phyloP scores from a whole-genome alignment of 148 eudicot genomes.

The Talinum fruticosum region DNA sequence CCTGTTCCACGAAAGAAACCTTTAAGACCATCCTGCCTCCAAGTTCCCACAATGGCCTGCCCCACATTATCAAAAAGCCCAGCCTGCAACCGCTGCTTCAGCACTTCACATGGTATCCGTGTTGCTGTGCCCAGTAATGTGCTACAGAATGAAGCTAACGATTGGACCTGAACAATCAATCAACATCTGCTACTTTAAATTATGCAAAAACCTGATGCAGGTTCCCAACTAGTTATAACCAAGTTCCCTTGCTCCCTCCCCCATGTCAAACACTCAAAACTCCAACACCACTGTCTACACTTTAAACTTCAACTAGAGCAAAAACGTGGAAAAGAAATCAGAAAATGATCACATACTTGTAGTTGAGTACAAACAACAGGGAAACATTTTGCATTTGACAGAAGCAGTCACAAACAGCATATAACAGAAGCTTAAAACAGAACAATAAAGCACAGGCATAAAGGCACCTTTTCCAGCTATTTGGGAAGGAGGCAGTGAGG shows the following conservation, averaged over 20 bases:
- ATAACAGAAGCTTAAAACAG: too few relatives aligned
- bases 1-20: neutral
- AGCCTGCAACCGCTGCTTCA: constrained; percentile 95
- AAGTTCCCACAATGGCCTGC: constrained; percentile 50
- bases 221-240: neutral
- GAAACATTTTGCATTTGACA: too few relatives aligned
- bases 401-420: too few relatives aligned
- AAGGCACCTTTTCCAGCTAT: too few relatives aligned
- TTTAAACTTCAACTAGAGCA: neutral
- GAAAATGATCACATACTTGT: too few relatives aligned
- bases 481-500: neutral
- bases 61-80: constrained; percentile 86
- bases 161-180: constrained; percentile 58
- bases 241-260: too few relatives aligned
- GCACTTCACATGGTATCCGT: constrained; percentile 91
- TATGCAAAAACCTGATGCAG: neutral
- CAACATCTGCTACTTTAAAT: constrained; percentile 10
- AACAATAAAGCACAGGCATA: too few relatives aligned
- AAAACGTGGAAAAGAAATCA: neutral
- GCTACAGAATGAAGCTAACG: constrained; percentile 86
- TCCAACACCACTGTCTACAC: neutral
- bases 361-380: too few relatives aligned
- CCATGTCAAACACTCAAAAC: neutral
- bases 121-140: constrained; percentile 94
- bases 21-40: constrained; percentile 48